These are phyloP conservation scores for Eucalyptus coolabah DNA, from an alignment of 345 rosid genomes.

Conservation along the genomic window DNA sequence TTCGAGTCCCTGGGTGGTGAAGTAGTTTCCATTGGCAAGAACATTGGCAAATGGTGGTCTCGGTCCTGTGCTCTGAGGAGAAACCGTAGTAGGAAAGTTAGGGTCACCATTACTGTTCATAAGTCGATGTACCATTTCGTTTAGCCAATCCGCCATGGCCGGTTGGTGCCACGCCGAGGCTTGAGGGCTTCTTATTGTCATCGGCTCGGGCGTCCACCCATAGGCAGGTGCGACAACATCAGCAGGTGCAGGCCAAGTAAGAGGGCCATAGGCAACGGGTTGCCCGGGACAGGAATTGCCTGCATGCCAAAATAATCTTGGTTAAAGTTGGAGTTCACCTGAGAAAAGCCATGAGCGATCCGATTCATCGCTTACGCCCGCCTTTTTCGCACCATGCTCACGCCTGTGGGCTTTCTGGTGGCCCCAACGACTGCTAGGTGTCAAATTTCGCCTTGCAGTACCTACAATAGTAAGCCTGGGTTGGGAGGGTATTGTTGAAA, in stretches of 20 bases:
- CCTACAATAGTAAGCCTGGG: not conserved
- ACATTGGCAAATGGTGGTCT: not conserved
- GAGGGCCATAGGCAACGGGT: not conserved
- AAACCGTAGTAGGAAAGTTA: not conserved
- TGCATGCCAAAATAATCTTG: not conserved
- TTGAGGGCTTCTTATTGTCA: not conserved
- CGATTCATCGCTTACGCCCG: not conserved
- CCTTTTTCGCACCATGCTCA: not conserved
- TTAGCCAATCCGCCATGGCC: not conserved
- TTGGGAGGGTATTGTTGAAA: not conserved
- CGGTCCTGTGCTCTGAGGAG: not conserved
- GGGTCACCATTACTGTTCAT: not conserved
- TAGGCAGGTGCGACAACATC: not conserved
- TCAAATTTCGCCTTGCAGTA: not conserved
- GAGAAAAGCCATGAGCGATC: not conserved
- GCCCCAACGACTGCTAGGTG: not conserved
- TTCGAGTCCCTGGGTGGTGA: not conserved
- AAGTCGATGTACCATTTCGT: not conserved
- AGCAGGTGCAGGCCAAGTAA: not conserved
- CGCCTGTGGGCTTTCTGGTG: not conserved
- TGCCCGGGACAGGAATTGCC: not conserved
- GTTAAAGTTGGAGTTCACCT: not conserved
- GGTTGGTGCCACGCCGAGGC: not conserved
- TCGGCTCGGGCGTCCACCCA: not conserved
- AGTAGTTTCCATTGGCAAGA: not conserved